Base-by-base conservation (phyloP, 2,329 filamentous ascomycete genomes). In the Neonectria faginata region DNA sequence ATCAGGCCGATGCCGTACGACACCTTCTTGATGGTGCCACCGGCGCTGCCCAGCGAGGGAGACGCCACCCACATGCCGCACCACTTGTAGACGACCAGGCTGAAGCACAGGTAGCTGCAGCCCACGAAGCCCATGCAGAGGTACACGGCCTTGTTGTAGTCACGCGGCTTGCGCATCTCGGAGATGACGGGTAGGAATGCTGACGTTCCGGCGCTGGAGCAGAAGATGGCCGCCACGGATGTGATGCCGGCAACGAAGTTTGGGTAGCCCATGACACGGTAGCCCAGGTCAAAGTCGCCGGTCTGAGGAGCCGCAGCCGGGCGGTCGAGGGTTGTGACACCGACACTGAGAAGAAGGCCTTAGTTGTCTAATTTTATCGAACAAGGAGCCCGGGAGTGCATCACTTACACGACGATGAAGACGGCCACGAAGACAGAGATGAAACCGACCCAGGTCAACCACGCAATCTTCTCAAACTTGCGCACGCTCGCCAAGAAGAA, bases 151-250 rank as follows among this genome's bases (percentile, higher is more conserved):
- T 64, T 64, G 29, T 60, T 64, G 52, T 64, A 64, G 52, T 64
- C 62, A 5, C 48, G 51, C 10, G 62, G 62, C 59, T 86, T 89
- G 14, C 59, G 66, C 87, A 91, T 91, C 77, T 91, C 89, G 0
- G 85, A 86, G 57, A 91, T 90, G 62, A 91, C 86, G 5, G 88
- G 87, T 2, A 91, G 77, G 71, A 90, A 91, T 2, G 86, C 86
- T 0, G 84, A 85, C 0, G 87, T 89, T 18, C 85, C 86, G 0
- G 87, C 85, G 7, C 82, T 84, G 2, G 86, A 87, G 61, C 86
- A 84, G 76, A 90, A 88, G 66, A 91, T 89, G 2, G 85, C 88
- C 2, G 82, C 81, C 0, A 84, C 81, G 42, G 87, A 85, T 0
- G 84, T 85, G 69, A 90, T 88, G 8, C 86, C 88, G 1, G 82